Evolutionary conservation across 768 basidiomycete genomes (phyloP).

Genomic region (Leccinum aurantiacum): DNA sequence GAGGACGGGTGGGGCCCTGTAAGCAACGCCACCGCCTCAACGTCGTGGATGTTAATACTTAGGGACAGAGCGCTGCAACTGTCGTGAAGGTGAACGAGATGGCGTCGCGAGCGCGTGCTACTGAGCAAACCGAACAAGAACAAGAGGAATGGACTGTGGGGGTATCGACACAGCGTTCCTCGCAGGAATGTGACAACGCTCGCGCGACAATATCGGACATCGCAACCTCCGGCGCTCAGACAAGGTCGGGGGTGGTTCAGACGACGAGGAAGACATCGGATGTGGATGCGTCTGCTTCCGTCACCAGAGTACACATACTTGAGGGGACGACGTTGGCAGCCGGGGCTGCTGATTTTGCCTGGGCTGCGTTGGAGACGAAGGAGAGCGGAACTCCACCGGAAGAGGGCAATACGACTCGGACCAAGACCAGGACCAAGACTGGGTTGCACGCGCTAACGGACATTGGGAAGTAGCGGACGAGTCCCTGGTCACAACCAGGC

Average conservation of each 20-base stretch:
- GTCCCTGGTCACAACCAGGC: not conserved
- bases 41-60: not conserved
- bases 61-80: not conserved
- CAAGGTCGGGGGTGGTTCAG: no score
- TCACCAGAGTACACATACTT: not conserved
- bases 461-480: not conserved
- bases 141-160: not conserved
- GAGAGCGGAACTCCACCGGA: not conserved
- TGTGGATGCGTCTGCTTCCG: not conserved
- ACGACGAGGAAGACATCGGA: not conserved
- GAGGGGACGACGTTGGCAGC: not conserved
- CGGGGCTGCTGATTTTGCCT: not conserved
- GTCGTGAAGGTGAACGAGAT: not conserved
- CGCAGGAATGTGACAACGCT: not conserved
- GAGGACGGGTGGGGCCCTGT: not conserved
- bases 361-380: not conserved
- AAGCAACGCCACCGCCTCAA: not conserved
- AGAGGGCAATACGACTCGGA: no score
- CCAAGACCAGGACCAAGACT: no score
- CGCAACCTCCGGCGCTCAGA: not conserved
- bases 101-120: not conserved
- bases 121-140: not conserved
- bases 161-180: not conserved
- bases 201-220: not conserved
- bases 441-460: no score